These are phyloP conservation scores for Lophiostoma macrostomum DNA, from an alignment of 495 filamentous ascomycete species.

Conservation along the genomic window DNA sequence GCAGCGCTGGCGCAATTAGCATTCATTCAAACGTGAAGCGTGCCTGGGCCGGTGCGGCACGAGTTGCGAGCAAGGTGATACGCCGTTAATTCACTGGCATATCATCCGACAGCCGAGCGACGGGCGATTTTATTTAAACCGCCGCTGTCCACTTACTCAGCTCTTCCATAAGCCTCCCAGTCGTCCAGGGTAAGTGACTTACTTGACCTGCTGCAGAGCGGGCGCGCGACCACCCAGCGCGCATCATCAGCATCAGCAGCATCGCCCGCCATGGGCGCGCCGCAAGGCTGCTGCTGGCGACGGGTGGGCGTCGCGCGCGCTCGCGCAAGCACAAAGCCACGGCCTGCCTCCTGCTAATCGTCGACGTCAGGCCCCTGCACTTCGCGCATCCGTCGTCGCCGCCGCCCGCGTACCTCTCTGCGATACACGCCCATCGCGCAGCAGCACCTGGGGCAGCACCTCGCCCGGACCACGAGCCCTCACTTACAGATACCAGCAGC, in stretches of 20 bases:
- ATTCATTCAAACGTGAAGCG: conserved; percentile 6
- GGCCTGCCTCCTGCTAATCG: conserved; percentile 13
- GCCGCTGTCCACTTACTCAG: conserved; percentile 13
- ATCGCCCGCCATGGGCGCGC: too few relatives aligned
- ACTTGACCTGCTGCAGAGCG: too few relatives aligned
- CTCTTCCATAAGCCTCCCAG: conserved; percentile 8
- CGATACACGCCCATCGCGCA: too few relatives aligned
- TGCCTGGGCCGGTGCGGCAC: background rate
- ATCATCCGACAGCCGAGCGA: conserved; percentile 20
- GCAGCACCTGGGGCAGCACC: too few relatives aligned
- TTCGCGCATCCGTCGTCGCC: background rate
- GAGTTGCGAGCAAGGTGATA: background rate
- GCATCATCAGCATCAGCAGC: too few relatives aligned
- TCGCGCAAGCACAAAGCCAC: background rate
- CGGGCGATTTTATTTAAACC: conserved; percentile 11
- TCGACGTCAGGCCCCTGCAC: conserved; percentile 6
- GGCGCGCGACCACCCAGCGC: too few relatives aligned
- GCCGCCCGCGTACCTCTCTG: background rate
- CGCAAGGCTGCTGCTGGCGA: too few relatives aligned
- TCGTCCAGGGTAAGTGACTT: too few relatives aligned
- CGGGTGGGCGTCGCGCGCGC: background rate
- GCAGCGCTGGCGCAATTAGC: conserved; percentile 8
- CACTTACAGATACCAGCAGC: too few relatives aligned
- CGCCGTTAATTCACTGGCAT: background rate
- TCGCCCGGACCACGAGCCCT: background rate